Conservation (phyloP, 495 filamentous ascomycete species). For the Cercophora samala region DNA sequence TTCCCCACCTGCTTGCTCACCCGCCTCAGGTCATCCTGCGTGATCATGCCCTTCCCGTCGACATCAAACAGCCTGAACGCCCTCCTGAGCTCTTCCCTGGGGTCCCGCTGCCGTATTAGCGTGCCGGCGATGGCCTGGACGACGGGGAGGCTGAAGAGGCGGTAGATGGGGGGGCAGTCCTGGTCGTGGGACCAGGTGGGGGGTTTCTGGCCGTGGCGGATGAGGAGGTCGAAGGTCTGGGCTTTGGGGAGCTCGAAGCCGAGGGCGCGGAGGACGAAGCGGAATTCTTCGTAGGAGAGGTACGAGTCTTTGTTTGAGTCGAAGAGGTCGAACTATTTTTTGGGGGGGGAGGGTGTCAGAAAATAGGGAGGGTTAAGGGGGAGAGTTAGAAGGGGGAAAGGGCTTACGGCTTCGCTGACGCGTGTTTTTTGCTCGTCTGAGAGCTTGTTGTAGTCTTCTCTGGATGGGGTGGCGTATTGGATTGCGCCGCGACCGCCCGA, state of each 20-base stretch:
- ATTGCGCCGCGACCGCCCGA: conserved; percentile 26
- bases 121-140: conserved; percentile 78
- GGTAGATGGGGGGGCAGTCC: conserved; percentile 37
- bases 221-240: conserved; percentile 38
- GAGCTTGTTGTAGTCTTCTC: conserved; percentile 37
- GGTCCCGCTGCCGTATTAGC: conserved; percentile 77
- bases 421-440: conserved; percentile 38
- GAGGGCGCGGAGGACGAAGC: conserved; percentile 93
- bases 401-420: conserved; percentile 32
- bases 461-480: conserved; percentile 35
- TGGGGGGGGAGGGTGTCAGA: no score
- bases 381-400: not conserved
- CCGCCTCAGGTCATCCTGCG: conserved; percentile 75
- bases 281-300: conserved; percentile 97
- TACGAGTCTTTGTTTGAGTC: conserved; percentile 92
- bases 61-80: conserved; percentile 86
- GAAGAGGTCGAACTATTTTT: conserved; percentile 92
- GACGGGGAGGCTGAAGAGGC: conserved; percentile 34
- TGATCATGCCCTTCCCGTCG: conserved; percentile 75
- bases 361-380: not conserved
- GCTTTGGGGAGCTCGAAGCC: conserved; percentile 65
- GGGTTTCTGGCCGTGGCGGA: conserved; percentile 36
- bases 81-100: conserved; percentile 83
- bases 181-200: conserved; percentile 36
- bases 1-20: conserved; percentile 92